phyloP scores from a whole-genome alignment of 2,329 filamentous ascomycete genomes.

The Fusarium temperatum region DNA sequence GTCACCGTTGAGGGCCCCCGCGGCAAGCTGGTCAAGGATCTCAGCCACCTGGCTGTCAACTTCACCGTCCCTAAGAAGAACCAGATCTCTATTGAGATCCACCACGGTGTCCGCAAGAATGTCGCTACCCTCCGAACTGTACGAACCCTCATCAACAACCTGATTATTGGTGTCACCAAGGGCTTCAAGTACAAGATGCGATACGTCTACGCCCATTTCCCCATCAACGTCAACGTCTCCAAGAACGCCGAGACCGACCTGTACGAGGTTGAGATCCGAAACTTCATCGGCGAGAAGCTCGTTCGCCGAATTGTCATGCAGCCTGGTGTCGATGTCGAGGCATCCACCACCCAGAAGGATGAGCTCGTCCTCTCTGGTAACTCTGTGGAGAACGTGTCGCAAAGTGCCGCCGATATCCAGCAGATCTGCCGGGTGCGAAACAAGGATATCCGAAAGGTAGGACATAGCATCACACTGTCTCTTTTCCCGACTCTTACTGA shows the following conservation, averaged over 20 bases:
- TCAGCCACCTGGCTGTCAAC: conserved; percentile 95
- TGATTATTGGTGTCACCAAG: conserved; percentile 98
- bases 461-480: conserved; percentile 26
- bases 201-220: conserved; percentile 99
- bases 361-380: conserved; percentile 94
- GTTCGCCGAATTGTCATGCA: conserved; percentile 92
- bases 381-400: conserved; percentile 96
- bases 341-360: conserved; percentile 95
- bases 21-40: conserved; percentile 97
- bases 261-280: conserved; percentile 96
- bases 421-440: conserved; percentile 99
- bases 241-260: conserved; percentile 92
- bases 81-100: conserved; percentile 95
- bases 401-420: conserved; percentile 98
- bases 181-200: conserved; percentile 99
- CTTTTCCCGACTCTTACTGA: conserved; percentile 33
- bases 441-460: conserved; percentile 99
- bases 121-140: conserved; percentile 98
- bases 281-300: conserved; percentile 99
- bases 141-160: conserved; percentile 97
- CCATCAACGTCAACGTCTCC: conserved; percentile 99
- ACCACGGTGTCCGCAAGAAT: conserved; percentile 98
- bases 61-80: conserved; percentile 89
- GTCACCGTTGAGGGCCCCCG: conserved; percentile 97
- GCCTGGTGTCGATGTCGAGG: conserved; percentile 87